Evolutionary conservation across 805 yeast species (phyloP), one percentile per base, ranked within the genome.

Genomic region (Sugiyamaella marilandica): DNA sequence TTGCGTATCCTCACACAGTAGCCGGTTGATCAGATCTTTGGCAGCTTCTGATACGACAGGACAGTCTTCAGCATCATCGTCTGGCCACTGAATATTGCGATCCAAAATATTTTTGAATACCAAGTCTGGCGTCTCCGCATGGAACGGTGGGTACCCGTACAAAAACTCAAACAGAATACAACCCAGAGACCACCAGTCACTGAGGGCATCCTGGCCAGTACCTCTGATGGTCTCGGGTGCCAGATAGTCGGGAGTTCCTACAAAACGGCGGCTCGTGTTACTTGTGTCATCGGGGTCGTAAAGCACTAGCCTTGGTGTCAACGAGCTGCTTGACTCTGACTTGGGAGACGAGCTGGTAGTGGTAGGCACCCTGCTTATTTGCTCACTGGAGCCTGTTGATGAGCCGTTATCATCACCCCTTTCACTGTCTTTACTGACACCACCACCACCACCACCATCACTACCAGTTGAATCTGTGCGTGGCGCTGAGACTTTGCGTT

Each of bases 171-270:
- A 94, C 52, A 92, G 70, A 10, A 94, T 89, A 68, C 98, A 92
- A 0, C 99, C 99, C 33, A 92, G 80, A 1, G 98, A 88, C 99
- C 99, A 94, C 99, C 99, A 91, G 71, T 91, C 97, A n/a, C 92
- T 83, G 57, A 83, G 79, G 57, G 82, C 90, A 55, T 83, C 87
- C 65, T 92, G 97, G 0, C 87, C 85, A 1, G 77, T 74, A 37
- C 97, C 98, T 41, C 78, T 74, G 56, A 94, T 89, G 0, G 97
- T 91, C 65, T 94, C 99, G 0, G 99, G 99, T 0, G 99, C 95
- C 37, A 95, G 77, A 68, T 94, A 94, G 66, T 94, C 99, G 0
- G 99, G 99, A 0, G 99, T 94, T 0, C 99, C 99, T 32, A 90
- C 96, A 62, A 92, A 91, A 56, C 78, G 79, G 60, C 82, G 79